Evolutionary conservation across 139 green algal species (phyloP).

Genomic region (Chlorokybus atmophyticus): DNA sequence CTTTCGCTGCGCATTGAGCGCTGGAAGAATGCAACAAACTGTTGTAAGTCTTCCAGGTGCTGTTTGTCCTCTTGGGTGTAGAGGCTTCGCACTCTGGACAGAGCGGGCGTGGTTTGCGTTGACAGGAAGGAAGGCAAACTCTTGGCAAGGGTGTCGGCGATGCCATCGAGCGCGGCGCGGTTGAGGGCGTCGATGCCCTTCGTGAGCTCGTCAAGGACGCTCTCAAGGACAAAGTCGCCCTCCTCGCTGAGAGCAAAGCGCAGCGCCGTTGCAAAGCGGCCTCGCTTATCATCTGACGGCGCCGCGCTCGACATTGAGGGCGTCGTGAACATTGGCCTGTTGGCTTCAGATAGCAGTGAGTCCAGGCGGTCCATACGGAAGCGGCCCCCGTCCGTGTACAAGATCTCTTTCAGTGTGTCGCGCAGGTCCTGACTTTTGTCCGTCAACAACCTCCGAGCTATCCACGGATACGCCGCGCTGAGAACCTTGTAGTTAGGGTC

Average conservation of each 20-base stretch:
- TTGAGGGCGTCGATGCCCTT: constrained; percentile 14
- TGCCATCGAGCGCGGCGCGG: too few species aligned
- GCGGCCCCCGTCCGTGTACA: constrained; percentile 18
- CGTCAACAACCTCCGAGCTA: constrained; percentile 17
- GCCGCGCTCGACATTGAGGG: background rate
- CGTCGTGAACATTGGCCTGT: background rate
- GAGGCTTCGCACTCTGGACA: too few species aligned
- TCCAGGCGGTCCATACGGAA: constrained; percentile 18
- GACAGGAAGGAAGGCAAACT: too few species aligned
- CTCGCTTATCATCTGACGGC: constrained; percentile 3
- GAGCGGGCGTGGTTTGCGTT: too few species aligned
- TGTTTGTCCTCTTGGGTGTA: too few species aligned
- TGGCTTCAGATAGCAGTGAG: constrained; percentile 6
- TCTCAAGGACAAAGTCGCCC: constrained; percentile 16
- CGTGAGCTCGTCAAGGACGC: constrained; percentile 10
- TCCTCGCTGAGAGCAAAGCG: constrained; percentile 18
- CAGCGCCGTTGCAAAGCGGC: constrained; percentile 5
- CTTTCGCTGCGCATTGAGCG: too few species aligned
- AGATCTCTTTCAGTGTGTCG: constrained; percentile 15
- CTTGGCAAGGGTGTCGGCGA: too few species aligned
- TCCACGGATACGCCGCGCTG: constrained; percentile 18
- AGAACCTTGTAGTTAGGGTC: constrained; percentile 28
- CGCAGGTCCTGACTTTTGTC: constrained; percentile 16
- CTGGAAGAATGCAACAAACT: too few species aligned
- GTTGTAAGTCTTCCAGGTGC: too few species aligned